Conservation (phyloP, 1,139 yeast genomes). For the Magnusiomyces paraingens region DNA sequence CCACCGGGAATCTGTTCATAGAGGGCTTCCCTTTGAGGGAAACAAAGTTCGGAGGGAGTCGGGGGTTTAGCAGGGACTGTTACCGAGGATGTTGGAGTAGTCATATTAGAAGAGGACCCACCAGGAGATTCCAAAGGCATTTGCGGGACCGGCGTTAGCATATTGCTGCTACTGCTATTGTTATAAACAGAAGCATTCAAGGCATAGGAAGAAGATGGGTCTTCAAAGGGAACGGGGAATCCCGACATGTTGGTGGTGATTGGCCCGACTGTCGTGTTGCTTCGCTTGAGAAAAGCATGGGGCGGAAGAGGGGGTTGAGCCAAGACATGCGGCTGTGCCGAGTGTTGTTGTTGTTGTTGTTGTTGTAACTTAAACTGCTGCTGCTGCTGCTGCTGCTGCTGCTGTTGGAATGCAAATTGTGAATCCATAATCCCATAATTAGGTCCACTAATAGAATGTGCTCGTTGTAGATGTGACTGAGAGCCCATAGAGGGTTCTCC, state of each 20-base stretch:
- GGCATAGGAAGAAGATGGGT: no score
- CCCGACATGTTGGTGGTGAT: not conserved
- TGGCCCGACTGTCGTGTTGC: not conserved
- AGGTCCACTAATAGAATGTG: no score
- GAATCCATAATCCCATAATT: not conserved
- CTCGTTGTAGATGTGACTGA: not conserved
- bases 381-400: conserved; percentile 4
- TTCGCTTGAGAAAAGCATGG: not conserved
- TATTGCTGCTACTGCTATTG: conserved; percentile 18
- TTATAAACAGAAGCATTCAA: not conserved
- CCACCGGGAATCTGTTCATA: no score
- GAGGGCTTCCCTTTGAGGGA: not conserved
- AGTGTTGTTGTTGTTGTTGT: not conserved
- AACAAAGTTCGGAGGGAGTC: not conserved
- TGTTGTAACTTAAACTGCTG: not conserved
- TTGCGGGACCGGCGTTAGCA: not conserved
- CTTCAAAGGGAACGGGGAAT: not conserved
- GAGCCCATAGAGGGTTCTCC: no score
- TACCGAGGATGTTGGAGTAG: not conserved
- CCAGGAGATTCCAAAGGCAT: not conserved
- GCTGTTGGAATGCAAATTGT: not conserved
- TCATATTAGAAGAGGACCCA: not conserved
- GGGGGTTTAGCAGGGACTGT: not conserved
- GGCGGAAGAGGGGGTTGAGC: not conserved
- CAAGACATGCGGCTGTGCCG: not conserved